phyloP scores from a whole-genome alignment of 768 basidiomycete genomes.

The Rossbeevera mucosa region DNA sequence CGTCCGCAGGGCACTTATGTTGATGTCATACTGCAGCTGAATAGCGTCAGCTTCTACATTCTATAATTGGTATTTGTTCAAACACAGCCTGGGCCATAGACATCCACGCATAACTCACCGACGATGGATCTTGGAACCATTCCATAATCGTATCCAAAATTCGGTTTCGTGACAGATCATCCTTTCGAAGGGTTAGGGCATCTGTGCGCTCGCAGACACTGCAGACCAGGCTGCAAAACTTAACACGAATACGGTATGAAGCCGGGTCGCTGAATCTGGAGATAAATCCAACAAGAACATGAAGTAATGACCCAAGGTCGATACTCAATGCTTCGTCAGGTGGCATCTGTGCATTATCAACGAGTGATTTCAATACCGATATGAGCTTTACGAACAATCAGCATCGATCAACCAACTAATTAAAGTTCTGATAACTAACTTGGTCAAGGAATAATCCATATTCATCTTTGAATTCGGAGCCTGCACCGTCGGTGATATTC shows the following conservation, averaged over 20 bases:
- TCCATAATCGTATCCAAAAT: constrained; percentile 74
- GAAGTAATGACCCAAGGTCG: constrained; percentile 58
- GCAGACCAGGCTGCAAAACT: constrained; percentile 72
- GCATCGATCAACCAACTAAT: background rate
- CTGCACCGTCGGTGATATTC: constrained; percentile 45
- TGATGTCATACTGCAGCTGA: constrained; percentile 58
- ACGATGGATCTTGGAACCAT: constrained; percentile 61
- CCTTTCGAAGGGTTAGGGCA: constrained; percentile 60
- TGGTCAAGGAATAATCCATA: constrained; percentile 65
- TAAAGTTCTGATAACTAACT: constrained; percentile 34
- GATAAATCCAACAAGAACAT: constrained; percentile 60
- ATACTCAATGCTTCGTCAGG: constrained; percentile 58
- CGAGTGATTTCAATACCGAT: constrained; percentile 66
- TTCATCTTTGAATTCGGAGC: constrained; percentile 36
- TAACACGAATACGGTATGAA: constrained; percentile 63
- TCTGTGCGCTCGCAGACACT: constrained; percentile 60
- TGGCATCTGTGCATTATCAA: constrained; percentile 62
- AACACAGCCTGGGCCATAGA: background rate
- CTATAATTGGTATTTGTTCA: constrained; percentile 20
- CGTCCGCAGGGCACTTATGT: constrained; percentile 68
- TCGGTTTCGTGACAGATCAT: constrained; percentile 59
- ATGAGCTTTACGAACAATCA: constrained; percentile 50
- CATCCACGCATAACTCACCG: constrained; percentile 37
- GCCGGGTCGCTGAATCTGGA: constrained; percentile 52
- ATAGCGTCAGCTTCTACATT: constrained; percentile 35